phyloP scores from a whole-genome alignment of 352 stramenopile genomes.

The Blastocystis sp. region DNA sequence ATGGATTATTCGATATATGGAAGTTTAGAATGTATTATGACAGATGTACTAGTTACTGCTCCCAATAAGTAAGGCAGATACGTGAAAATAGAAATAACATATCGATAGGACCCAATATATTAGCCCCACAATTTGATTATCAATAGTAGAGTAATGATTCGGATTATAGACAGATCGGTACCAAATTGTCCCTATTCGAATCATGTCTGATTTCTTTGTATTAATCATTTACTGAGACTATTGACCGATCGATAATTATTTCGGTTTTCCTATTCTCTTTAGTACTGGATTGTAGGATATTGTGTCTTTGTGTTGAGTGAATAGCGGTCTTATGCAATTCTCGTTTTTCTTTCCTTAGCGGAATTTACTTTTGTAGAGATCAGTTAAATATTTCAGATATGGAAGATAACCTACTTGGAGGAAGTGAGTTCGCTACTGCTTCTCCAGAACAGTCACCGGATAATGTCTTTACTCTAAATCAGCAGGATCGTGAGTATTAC shows the following conservation, averaged over 20 bases:
- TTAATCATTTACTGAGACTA: slow-evolving; percentile 2
- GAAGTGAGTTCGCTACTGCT: background rate
- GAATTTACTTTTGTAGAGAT: background rate
- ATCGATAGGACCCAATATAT: background rate
- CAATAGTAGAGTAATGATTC: background rate
- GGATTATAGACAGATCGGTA: background rate
- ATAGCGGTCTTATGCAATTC: slow-evolving; percentile 41
- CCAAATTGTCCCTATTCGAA: background rate
- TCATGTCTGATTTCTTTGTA: background rate
- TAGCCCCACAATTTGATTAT: background rate
- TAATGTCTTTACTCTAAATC: background rate
- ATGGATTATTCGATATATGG: no score
- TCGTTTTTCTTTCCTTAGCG: background rate
- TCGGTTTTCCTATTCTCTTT: background rate
- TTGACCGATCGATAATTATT: background rate
- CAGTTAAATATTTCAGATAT: background rate
- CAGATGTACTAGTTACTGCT: no score
- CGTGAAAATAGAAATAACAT: background rate
- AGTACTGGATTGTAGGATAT: background rate
- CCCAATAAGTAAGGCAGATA: no score
- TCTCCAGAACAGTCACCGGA: background rate
- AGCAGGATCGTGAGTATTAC: background rate
- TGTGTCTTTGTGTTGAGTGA: background rate
- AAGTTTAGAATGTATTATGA: no score
- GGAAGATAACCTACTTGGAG: background rate